Base-by-base conservation (phyloP, 2,329 filamentous ascomycete genomes). In the Ophiostoma tasmaniense region DNA sequence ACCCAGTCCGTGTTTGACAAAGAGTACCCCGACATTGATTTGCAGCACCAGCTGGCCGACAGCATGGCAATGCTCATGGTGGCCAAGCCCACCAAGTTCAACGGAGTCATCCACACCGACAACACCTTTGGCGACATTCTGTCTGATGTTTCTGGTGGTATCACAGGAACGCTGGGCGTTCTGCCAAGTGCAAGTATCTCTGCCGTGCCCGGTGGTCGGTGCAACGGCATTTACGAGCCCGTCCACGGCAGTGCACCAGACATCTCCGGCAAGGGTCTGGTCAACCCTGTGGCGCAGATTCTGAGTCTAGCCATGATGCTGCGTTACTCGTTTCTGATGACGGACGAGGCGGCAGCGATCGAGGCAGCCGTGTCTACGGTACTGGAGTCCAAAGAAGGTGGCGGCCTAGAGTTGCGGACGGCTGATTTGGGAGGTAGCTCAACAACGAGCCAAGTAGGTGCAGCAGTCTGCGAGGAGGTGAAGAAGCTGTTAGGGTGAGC, bases 181-280 rank as follows among this genome's bases (percentile, higher is more conserved):
- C 73, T 83, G 0, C 82, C 81, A 0, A 81, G 80, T 66, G 81
- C 81, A 2, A 81, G 79, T 64, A 76, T 82, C 1, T 77, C 78
- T 0, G 82, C 79, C 1, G 76, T 82, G 2, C 79, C 79, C 0
- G 76, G 77, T 1, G 64, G 64, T n/a, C 74, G 73, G n/a, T 79
- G 77, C 73, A 91, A 90, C 73, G 89, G 89, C 71, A 90, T 92
- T 73, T 92, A 91, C 75, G 90, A 92, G 79, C 90, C 90, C 3
- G 90, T 92, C 68, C 90, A 92, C 76, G 90, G 89, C 80, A 85
- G 75, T 67, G 90, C 90, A 1, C 90, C 90, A 13, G 90, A 92
- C 73, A 92, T 92, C 72, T 86, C 87, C 8, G 90, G 90, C 69
- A 84, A 90, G 76, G 87, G 87, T 52, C 83, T 90, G 59, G 89